phyloP scores from a whole-genome alignment of 2,329 filamentous ascomycete species.

The Alternaria sp. region DNA sequence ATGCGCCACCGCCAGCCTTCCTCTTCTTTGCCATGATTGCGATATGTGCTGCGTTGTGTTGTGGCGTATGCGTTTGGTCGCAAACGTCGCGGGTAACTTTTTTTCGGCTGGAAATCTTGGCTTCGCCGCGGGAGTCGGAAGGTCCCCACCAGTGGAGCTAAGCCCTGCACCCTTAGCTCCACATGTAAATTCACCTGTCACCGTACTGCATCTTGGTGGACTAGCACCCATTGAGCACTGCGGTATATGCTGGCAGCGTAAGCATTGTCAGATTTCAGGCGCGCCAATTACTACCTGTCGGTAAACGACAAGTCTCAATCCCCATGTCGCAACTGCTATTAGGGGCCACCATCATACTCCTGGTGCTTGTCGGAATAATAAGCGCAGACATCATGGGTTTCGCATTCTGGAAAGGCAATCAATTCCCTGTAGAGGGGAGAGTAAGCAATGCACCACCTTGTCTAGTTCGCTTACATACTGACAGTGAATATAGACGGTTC shows the following conservation, averaged over 20 bases:
- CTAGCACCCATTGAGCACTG: not conserved
- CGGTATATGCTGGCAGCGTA: not conserved
- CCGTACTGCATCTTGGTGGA: not conserved
- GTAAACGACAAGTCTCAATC: not conserved
- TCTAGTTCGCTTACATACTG: not conserved
- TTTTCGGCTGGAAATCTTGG: slow-evolving; percentile 40
- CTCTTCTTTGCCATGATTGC: slow-evolving; percentile 66
- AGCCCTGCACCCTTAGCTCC: slow-evolving; percentile 1
- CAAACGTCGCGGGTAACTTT: slow-evolving; percentile 32
- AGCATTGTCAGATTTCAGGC: slow-evolving; percentile 3
- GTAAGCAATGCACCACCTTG: slow-evolving; percentile 57
- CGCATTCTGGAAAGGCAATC: slow-evolving; percentile 70
- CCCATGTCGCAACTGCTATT: slow-evolving; percentile 50
- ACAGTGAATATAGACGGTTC: slow-evolving; percentile 70
- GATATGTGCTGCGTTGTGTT: slow-evolving; percentile 3
- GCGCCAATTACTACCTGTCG: not conserved
- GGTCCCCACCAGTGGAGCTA: slow-evolving; percentile 1
- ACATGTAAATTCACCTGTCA: not conserved
- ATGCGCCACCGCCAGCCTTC: slow-evolving; percentile 68
- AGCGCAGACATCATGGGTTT: slow-evolving; percentile 70
- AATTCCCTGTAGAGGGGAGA: slow-evolving; percentile 85
- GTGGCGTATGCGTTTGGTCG: slow-evolving; percentile 13
- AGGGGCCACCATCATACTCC: slow-evolving; percentile 47
- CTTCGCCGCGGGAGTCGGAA: slow-evolving; percentile 29
- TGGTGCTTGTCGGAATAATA: slow-evolving; percentile 49